Evolutionary conservation across 2,329 filamentous ascomycete genomes (phyloP), one percentile per base, ranked within the genome.

Genomic region (Aspergillus ibericus): DNA sequence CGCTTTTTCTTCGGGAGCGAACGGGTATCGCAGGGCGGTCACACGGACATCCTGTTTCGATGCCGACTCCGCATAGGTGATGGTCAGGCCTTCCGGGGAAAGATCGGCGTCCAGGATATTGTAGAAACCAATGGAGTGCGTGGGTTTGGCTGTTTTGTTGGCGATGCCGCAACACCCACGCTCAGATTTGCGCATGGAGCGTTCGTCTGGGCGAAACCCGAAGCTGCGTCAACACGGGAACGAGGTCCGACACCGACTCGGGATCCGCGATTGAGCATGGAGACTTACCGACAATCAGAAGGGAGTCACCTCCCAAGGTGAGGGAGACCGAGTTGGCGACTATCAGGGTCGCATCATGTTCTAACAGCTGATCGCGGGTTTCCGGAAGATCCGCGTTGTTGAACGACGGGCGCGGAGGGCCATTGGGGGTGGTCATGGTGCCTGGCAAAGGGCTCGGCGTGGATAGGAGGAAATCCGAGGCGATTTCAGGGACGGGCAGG

Each of bases 21-120:
- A 74, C 0, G 81, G 73, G 69, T 92, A 89, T 55, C 82, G 83
- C 62, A 92, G 78, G 56, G 82, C 85, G 9, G 82, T 80, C 9
- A 86, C 82, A 22, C 83, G 82, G 50, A 93, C 81, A 48, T 82
- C 78, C 25, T 83, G 81, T 68, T 88, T 87, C 35, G 84, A 83
- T 22, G 77, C 72, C 1, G 83, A 81, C 32, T 83, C 77, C 48
- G 91, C 91, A 73, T 91, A 95, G 53, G 88, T 85, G 70, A 98
- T 86, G 7, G 83, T 83, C 51, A 96, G 77, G 29, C 83, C 81
- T 55, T 79, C 80, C 46, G 83, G 80, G 50, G 81, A 79, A 27
- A 89, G 72, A 64, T 91, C 87, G 38, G 89, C 91, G 88, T 91
- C 96, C 50, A 97, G 86, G 61, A 97, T 79, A 72, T 96, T 90